These are phyloP conservation scores for Cyclanthera cordifolia DNA, from an alignment of 306 rosid species.

Conservation along the genomic window DNA sequence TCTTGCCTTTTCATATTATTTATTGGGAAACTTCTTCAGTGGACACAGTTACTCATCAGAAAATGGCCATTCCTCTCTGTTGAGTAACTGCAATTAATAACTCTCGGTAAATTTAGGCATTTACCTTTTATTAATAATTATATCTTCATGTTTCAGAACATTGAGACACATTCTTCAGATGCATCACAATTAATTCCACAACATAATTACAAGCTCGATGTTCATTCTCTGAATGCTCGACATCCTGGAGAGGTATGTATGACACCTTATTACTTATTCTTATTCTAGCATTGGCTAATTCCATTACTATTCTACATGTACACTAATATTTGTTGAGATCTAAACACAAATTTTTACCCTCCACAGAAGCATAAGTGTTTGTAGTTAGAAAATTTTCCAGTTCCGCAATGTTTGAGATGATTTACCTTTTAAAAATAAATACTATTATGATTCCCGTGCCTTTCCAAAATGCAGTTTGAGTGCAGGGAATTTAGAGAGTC, in stretches of 20 bases:
- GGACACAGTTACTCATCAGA: background rate
- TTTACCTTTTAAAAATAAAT: background rate
- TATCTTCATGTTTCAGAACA: slow-evolving; percentile 45
- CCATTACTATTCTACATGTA: background rate
- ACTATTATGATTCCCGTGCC: slow-evolving; percentile 17
- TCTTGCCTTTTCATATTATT: background rate
- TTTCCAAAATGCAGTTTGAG: slow-evolving; percentile 59
- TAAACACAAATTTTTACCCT: background rate
- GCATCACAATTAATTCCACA: slow-evolving; percentile 79
- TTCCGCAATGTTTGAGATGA: background rate
- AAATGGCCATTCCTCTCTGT: background rate
- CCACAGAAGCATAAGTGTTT: background rate
- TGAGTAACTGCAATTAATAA: background rate
- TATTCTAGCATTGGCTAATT: background rate
- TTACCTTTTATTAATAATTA: slow-evolving; percentile 5
- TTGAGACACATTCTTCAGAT: slow-evolving; percentile 78
- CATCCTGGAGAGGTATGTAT: slow-evolving; percentile 95
- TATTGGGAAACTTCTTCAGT: background rate
- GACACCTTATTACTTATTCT: slow-evolving; percentile 3
- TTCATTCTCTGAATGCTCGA: slow-evolving; percentile 67
- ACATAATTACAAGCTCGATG: slow-evolving; percentile 97
- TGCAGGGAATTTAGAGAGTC: slow-evolving; percentile 98
- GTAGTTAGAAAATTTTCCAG: background rate
- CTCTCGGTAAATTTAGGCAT: background rate
- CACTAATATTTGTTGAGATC: background rate